These are phyloP conservation scores for Graphilbum sp. DNA, from an alignment of 2,329 filamentous ascomycete genomes.

Conservation along the genomic window DNA sequence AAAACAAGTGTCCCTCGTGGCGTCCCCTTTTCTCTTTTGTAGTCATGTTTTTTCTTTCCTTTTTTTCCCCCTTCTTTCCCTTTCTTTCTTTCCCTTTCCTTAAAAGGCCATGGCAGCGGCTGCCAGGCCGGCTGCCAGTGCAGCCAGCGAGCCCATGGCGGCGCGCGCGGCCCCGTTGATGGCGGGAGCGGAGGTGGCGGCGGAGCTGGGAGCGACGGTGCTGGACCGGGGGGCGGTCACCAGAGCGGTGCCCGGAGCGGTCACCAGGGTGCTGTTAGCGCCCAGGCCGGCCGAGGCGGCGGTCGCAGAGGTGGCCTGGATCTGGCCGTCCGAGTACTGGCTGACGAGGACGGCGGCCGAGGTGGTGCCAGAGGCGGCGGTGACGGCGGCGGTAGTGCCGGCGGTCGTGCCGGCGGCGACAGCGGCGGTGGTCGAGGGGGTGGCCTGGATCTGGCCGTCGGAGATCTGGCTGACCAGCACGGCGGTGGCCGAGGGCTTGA, in stretches of 20 bases:
- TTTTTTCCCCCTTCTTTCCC: too few species aligned
- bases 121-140: conserved; percentile 17
- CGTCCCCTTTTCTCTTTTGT: too few species aligned
- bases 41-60: too few species aligned
- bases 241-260: not conserved
- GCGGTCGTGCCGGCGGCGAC: conserved; percentile 1
- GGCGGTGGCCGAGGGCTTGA: conserved; percentile 10
- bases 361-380: too few species aligned
- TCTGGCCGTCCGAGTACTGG: conserved; percentile 31
- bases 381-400: too few species aligned
- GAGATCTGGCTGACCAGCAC: conserved; percentile 24
- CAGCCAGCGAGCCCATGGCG: conserved; percentile 17
- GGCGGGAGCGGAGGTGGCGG: conserved; percentile 3
- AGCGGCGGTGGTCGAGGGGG: conserved; percentile 4
- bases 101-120: conserved; percentile 20
- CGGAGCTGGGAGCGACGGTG: not conserved
- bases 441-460: conserved; percentile 29
- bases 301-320: conserved; percentile 24
- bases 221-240: not conserved
- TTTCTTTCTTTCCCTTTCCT: conserved; percentile 4
- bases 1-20: too few species aligned
- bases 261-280: not conserved
- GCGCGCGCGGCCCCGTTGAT: conserved; percentile 16
- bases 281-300: not conserved
- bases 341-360: conserved; percentile 20